Evolutionary conservation across 352 stramenopile genomes (phyloP).

Genomic region (Phytophthora nicotianae): DNA sequence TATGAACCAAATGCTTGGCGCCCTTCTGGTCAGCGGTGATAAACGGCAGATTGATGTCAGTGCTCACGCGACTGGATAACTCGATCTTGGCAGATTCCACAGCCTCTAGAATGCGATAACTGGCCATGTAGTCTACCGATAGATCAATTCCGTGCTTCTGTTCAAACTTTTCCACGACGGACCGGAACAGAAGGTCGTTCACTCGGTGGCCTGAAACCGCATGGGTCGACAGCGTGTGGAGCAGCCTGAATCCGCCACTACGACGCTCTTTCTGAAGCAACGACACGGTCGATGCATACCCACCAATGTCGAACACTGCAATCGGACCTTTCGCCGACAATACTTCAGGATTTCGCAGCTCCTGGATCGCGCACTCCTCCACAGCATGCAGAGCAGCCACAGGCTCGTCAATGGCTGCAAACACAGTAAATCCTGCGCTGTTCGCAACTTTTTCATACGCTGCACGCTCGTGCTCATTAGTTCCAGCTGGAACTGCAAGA

Average conservation of each 20-base stretch:
- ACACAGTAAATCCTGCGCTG: conserved; percentile 61
- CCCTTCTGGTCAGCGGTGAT: conserved; percentile 74
- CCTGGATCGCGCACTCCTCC: conserved; percentile 43
- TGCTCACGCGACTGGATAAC: conserved; percentile 55
- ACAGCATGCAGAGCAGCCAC: conserved; percentile 66
- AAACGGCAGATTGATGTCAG: conserved; percentile 78
- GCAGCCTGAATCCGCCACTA: conserved; percentile 36
- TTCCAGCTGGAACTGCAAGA: conserved; percentile 51
- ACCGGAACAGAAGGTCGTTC: conserved; percentile 57
- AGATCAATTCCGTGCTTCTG: conserved; percentile 66
- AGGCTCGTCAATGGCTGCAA: conserved; percentile 62
- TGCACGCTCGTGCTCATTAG: conserved; percentile 36
- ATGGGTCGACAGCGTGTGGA: conserved; percentile 42
- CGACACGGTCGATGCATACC: conserved; percentile 58
- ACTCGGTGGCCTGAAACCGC: conserved; percentile 49
- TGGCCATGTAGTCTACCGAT: conserved; percentile 71
- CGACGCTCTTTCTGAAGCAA: conserved; percentile 45
- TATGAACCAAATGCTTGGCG: conserved; percentile 75
- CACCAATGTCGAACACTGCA: conserved; percentile 77
- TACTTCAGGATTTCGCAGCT: conserved; percentile 29
- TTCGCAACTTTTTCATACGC: conserved; percentile 55
- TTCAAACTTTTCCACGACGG: conserved; percentile 61
- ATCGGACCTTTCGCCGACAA: conserved; percentile 37
- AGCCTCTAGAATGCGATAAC: conserved; percentile 70
- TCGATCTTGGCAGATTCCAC: conserved; percentile 78